These are phyloP conservation scores for Lachancea quebecensis DNA, from an alignment of 805 yeast species.

Conservation along the genomic window DNA sequence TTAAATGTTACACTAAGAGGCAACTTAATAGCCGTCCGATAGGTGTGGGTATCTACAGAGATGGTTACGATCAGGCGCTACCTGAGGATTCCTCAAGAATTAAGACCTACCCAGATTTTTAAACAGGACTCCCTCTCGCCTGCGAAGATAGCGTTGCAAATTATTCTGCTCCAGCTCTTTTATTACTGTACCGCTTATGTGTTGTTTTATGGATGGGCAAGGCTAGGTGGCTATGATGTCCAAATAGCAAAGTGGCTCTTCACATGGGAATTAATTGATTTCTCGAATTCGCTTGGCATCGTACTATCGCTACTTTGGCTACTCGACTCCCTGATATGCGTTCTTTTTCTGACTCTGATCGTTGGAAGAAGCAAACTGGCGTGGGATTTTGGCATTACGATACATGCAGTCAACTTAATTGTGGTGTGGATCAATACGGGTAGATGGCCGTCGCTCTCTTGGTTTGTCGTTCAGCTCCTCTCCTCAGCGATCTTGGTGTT, in stretches of 20 bases:
- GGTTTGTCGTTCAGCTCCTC: slow-evolving; percentile 78
- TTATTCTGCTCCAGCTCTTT: slow-evolving; percentile 65
- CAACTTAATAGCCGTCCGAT: neutral
- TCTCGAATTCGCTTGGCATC: slow-evolving; percentile 75
- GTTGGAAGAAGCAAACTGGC: slow-evolving; percentile 93
- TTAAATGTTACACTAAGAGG: neutral
- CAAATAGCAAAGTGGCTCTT: slow-evolving; percentile 59
- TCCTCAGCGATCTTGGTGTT: slow-evolving; percentile 66
- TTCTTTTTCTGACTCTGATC: slow-evolving; percentile 72
- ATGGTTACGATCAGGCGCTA: slow-evolving; percentile 26
- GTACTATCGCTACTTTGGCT: slow-evolving; percentile 73
- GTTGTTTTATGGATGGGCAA: slow-evolving; percentile 57
- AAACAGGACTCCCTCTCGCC: slow-evolving; percentile 49
- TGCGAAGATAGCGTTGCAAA: slow-evolving; percentile 57
- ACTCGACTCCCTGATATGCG: slow-evolving; percentile 74
- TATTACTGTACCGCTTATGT: slow-evolving; percentile 70
- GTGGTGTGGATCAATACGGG: slow-evolving; percentile 62
- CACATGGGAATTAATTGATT: slow-evolving; percentile 68
- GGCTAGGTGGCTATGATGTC: slow-evolving; percentile 66
- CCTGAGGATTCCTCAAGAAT: slow-evolving; percentile 25
- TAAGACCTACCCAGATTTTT: slow-evolving; percentile 27
- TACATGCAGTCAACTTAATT: slow-evolving; percentile 70
- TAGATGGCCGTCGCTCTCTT: slow-evolving; percentile 64
- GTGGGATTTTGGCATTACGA: slow-evolving; percentile 93
- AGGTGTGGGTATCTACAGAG: neutral